Percentiles rank a stretch among this genome's conserved stretches.
Evolutionary conservation across 345 rosid species (phyloP).

Genomic region (Pugionium cornutum): DNA sequence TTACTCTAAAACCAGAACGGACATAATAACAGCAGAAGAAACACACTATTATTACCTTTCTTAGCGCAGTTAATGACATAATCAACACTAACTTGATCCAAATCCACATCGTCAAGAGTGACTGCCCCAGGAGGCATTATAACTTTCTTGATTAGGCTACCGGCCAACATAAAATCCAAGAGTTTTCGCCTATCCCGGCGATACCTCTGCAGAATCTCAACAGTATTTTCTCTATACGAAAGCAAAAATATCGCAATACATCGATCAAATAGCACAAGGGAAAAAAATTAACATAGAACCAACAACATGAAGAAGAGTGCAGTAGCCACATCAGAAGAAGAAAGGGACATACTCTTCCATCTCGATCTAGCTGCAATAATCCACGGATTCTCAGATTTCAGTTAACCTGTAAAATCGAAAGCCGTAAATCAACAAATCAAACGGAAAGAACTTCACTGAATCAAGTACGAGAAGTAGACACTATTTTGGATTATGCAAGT

Average conservation of each 20-base stretch:
- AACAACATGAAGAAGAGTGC: conserved; percentile 9
- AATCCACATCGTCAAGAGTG: conserved; percentile 92
- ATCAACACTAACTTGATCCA: conserved; percentile 98
- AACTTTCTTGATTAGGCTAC: conserved; percentile 88
- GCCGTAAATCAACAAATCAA: conserved; percentile 11
- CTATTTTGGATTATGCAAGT: background rate
- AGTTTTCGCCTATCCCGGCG: conserved; percentile 85
- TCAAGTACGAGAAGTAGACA: background rate
- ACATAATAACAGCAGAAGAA: conserved; percentile 22
- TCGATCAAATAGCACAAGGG: background rate
- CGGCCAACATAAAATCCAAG: conserved; percentile 79
- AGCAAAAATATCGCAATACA: background rate
- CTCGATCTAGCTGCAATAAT: conserved; percentile 29
- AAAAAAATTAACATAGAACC: no score
- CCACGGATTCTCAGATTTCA: conserved; percentile 13
- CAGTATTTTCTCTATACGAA: conserved; percentile 62
- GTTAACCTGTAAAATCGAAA: conserved; percentile 19
- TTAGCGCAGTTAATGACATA: conserved; percentile 83
- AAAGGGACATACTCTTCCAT: conserved; percentile 38
- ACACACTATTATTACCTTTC: conserved; percentile 52
- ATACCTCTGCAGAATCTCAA: conserved; percentile 80
- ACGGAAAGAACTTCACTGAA: conserved; percentile 7
- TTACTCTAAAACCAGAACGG: background rate
- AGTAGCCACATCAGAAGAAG: background rate
- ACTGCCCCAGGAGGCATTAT: conserved; percentile 98